phyloP scores from a whole-genome alignment of 1,284 basidiomycete species.

The Testicularia cyperi region DNA sequence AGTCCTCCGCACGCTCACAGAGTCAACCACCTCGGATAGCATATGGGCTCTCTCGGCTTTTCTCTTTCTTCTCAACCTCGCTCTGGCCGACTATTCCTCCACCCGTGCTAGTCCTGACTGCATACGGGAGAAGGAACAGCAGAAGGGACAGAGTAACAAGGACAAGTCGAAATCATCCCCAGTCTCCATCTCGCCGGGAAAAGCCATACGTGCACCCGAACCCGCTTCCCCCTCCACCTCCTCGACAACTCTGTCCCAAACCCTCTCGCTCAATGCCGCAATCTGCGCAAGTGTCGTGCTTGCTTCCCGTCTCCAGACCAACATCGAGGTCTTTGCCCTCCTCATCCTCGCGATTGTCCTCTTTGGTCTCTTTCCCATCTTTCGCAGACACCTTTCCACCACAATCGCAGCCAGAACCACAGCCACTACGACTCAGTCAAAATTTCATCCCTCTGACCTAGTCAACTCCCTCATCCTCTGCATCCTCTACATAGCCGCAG shows the following conservation, averaged over 20 bases:
- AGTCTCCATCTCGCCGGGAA: no score
- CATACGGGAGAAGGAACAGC: constrained; percentile 18
- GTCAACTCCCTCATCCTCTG: not conserved
- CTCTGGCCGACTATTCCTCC: constrained; percentile 72
- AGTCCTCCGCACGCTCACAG: constrained; percentile 84
- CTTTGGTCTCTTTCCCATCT: no score
- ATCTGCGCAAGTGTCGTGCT: constrained; percentile 91
- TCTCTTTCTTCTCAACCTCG: constrained; percentile 69
- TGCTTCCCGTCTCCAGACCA: constrained; percentile 80
- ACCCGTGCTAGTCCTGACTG: no score
- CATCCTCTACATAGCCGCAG: not conserved
- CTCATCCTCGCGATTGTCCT: constrained; percentile 72
- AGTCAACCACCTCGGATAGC: constrained; percentile 91
- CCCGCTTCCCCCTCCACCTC: constrained; percentile 40
- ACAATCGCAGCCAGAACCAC: no score
- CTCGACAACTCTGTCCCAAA: constrained; percentile 55
- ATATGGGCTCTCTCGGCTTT: constrained; percentile 85
- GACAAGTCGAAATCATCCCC: no score
- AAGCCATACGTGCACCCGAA: no score
- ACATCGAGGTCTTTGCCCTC: constrained; percentile 84
- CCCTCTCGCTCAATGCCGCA: constrained; percentile 90
- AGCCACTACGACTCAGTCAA: no score
- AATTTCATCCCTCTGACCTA: constrained; percentile 15
- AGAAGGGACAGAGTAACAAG: no score
- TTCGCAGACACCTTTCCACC: no score